Conservation (phyloP, 2,329 filamentous ascomycete species). For the Aureobasidium leucospermi region DNA sequence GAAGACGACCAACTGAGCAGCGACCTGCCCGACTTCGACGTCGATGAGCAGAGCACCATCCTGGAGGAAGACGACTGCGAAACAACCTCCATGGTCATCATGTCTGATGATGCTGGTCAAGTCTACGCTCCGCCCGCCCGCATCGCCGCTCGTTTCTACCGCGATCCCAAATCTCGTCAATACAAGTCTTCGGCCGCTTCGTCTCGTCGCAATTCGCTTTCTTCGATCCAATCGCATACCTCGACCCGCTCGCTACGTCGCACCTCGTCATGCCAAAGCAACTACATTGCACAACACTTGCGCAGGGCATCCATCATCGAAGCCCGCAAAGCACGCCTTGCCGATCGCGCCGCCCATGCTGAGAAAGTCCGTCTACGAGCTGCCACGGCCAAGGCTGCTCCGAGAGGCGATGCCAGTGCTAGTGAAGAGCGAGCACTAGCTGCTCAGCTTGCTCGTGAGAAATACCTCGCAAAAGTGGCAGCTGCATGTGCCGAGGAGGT, state of each 20-base stretch:
- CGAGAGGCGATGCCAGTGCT: constrained; percentile 49
- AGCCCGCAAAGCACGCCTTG: constrained; percentile 69
- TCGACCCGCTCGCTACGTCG: constrained; percentile 52
- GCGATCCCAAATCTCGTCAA: constrained; percentile 53
- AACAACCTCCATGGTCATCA: constrained; percentile 19
- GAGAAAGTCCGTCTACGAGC: constrained; percentile 75
- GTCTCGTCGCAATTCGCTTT: constrained; percentile 72
- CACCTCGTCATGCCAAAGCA: constrained; percentile 57
- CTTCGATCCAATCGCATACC: constrained; percentile 64
- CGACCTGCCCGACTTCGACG: constrained; percentile 7
- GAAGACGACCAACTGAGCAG: background rate
- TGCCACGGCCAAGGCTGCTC: constrained; percentile 63
- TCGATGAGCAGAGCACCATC: background rate
- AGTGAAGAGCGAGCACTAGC: constrained; percentile 72
- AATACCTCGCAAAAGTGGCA: constrained; percentile 73
- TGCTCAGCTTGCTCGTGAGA: constrained; percentile 69
- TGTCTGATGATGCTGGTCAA: constrained; percentile 33
- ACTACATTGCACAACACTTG: constrained; percentile 69
- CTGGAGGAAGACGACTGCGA: constrained; percentile 6
- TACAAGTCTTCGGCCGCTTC: constrained; percentile 71
- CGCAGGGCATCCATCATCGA: constrained; percentile 75
- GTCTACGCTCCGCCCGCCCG: constrained; percentile 62
- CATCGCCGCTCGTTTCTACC: constrained; percentile 72
- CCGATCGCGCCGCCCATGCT: constrained; percentile 72
- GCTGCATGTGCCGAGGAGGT: constrained; percentile 78